These are phyloP conservation scores for Cyberlindnera galapagoensis DNA, from an alignment of 805 yeast species.

Conservation along the genomic window DNA sequence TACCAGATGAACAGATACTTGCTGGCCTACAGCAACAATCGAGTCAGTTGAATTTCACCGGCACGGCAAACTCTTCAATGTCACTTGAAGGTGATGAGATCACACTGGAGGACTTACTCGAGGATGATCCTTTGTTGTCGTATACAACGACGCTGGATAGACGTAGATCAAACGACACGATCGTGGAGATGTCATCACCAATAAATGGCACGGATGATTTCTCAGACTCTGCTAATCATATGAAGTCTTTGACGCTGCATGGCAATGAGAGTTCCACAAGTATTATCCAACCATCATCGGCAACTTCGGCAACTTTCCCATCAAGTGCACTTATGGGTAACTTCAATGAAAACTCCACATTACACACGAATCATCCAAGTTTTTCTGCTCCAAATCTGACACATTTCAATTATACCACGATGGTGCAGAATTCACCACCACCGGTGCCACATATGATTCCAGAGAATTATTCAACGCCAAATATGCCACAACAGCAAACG, in stretches of 20 bases:
- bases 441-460: too few relatives aligned
- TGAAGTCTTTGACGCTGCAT: not conserved
- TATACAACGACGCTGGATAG: constrained; percentile 23
- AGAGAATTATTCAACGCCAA: too few relatives aligned
- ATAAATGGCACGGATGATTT: constrained; percentile 3
- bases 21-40: constrained; percentile 16
- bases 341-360: too few relatives aligned
- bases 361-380: too few relatives aligned
- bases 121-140: constrained; percentile 23
- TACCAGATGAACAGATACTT: constrained; percentile 17
- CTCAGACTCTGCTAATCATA: too few relatives aligned
- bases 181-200: constrained; percentile 18
- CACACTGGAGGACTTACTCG: constrained; percentile 20
- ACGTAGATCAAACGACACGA: constrained; percentile 24
- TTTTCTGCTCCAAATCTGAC: too few relatives aligned
- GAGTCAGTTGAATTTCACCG: constrained; percentile 5
- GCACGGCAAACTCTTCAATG: not conserved
- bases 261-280: constrained; percentile 2
- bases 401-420: too few relatives aligned
- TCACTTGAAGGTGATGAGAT: constrained; percentile 10
- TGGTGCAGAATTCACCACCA: too few relatives aligned
- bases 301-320: constrained; percentile 6
- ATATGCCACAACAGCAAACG: constrained; percentile 1
- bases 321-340: too few relatives aligned
- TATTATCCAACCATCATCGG: constrained; percentile 8